Evolutionary conservation across 805 yeast species (phyloP).

Genomic region (Candida ovalis): DNA sequence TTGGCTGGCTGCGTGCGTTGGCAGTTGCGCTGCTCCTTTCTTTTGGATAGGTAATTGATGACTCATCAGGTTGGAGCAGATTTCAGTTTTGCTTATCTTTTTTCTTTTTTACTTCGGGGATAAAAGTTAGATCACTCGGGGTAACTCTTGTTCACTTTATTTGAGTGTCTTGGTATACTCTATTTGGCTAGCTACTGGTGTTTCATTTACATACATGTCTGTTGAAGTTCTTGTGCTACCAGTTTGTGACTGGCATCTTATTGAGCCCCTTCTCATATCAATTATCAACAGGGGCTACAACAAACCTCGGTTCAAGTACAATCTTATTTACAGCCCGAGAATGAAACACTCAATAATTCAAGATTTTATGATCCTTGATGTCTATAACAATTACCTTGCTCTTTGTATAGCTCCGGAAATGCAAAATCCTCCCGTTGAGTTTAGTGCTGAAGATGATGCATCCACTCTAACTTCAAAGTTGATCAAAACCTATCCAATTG

Average conservation of each 20-base stretch:
- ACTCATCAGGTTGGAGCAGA: too few species aligned
- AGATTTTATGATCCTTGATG: constrained; percentile 24
- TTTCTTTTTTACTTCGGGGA: too few species aligned
- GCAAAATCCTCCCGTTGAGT: neutral
- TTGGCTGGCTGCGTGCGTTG: neutral
- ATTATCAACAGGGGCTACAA: constrained; percentile 50
- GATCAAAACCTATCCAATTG: constrained; percentile 10
- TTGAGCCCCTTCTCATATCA: constrained; percentile 23
- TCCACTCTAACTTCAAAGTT: constrained; percentile 18
- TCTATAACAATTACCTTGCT: constrained; percentile 21
- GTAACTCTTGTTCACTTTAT: too few species aligned
- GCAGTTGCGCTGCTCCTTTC: too few species aligned
- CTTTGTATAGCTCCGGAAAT: constrained; percentile 24
- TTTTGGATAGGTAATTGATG: too few species aligned
- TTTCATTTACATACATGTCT: neutral
- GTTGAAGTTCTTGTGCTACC: constrained; percentile 4
- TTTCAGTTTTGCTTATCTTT: too few species aligned
- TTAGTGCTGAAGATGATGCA: constrained; percentile 20
- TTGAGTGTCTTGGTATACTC: too few species aligned
- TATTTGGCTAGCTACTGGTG: neutral
- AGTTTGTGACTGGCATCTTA: constrained; percentile 5
- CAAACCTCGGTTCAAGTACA: constrained; percentile 42
- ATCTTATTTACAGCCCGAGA: constrained; percentile 39
- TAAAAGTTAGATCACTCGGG: too few species aligned
- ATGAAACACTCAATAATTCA: constrained; percentile 30